A percentile compares a stretch with the other conserved stretches of the same genome.
Evolutionary conservation across 129 eudicot species (phyloP).

Genomic region (Logfia minima): DNA sequence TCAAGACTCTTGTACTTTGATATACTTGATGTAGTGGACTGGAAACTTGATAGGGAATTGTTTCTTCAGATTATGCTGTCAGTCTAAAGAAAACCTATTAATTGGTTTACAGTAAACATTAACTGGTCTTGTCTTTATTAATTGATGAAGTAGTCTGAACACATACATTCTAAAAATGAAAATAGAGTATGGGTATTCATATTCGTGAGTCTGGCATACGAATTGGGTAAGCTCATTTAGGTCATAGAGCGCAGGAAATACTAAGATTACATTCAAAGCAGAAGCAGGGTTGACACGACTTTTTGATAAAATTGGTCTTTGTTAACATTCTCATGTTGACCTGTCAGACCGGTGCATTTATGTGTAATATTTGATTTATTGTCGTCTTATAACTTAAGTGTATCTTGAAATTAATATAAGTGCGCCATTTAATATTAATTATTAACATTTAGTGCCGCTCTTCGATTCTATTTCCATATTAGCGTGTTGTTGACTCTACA

Average conservation of each 20-base stretch:
- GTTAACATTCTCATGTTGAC: slow-evolving; percentile 19
- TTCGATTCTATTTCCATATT: not conserved
- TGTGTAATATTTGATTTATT: not conserved
- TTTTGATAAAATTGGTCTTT: not conserved
- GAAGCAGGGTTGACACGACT: slow-evolving; percentile 23
- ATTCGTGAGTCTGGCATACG: not conserved
- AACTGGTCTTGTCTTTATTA: not conserved
- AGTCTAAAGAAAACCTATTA: slow-evolving; percentile 9
- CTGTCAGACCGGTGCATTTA: slow-evolving; percentile 19
- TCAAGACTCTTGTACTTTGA: not conserved
- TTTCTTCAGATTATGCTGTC: slow-evolving; percentile 15
- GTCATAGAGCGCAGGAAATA: not conserved
- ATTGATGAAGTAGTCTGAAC: slow-evolving; percentile 15
- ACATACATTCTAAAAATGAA: not conserved
- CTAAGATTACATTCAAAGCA: not conserved
- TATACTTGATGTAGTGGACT: slow-evolving; percentile 18
- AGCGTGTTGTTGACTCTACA: slow-evolving; percentile 17
- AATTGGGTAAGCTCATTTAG: not conserved
- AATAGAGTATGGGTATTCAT: not conserved
- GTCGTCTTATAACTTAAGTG: slow-evolving; percentile 4
- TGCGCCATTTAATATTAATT: not conserved
- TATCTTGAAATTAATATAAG: slow-evolving; percentile 15
- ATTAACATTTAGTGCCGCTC: not conserved
- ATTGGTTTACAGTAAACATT: slow-evolving; percentile 9
- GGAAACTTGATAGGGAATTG: slow-evolving; percentile 11